Conservation (phyloP, 1,284 basidiomycete species). For the Fistulina hepatica region DNA sequence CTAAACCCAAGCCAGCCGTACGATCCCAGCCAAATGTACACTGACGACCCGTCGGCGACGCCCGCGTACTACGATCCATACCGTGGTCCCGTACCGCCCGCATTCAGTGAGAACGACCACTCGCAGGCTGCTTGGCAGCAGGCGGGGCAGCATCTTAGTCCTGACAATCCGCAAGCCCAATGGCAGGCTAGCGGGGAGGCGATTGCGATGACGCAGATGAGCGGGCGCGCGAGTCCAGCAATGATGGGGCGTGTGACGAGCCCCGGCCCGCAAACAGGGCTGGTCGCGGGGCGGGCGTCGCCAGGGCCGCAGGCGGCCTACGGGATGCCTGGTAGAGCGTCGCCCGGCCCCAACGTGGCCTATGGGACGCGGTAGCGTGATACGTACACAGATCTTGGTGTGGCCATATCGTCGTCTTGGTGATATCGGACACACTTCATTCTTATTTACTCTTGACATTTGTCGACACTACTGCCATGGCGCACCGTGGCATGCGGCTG, state of each 20-base stretch:
- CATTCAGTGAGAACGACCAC: conserved; percentile 37
- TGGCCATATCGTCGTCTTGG: too few species aligned
- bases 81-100: conserved; percentile 55
- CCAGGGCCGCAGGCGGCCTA: conserved; percentile 23
- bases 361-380: too few species aligned
- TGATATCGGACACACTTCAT: too few species aligned
- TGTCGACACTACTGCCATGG: too few species aligned
- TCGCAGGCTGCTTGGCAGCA: too few species aligned
- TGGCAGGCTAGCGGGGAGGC: conserved; percentile 36
- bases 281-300: conserved; percentile 17
- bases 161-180: too few species aligned
- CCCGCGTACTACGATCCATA: conserved; percentile 66
- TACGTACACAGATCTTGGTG: too few species aligned
- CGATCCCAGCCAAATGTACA: conserved; percentile 44
- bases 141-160: too few species aligned
- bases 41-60: conserved; percentile 47
- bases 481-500: too few species aligned
- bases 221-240: conserved; percentile 35
- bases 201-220: conserved; percentile 70
- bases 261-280: conserved; percentile 19
- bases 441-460: too few species aligned
- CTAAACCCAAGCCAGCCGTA: conserved; percentile 48
- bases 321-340: conserved; percentile 21
- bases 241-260: conserved; percentile 21
- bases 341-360: too few species aligned